Conservation (phyloP, 2,329 filamentous ascomycete genomes). For the Rhytidhysteron rufulum region DNA sequence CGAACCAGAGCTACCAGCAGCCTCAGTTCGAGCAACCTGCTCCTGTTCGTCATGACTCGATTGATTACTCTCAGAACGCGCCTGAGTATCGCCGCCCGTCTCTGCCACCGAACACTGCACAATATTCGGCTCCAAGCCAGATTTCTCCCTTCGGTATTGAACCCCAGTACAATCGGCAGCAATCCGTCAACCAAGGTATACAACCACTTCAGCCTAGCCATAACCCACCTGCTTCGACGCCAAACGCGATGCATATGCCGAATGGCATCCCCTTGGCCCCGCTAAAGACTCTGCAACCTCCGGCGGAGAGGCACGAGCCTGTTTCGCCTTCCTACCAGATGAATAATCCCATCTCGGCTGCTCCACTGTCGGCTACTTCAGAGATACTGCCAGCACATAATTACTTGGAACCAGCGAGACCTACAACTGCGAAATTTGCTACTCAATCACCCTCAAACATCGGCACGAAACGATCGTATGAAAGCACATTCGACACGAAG, state of each 20-base stretch:
- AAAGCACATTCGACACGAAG: conserved; percentile 42
- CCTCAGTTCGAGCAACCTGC: conserved; percentile 36
- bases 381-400: conserved; percentile 21
- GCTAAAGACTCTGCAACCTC: conserved; percentile 38
- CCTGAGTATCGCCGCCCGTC: conserved; percentile 40
- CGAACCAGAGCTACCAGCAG: conserved; percentile 31
- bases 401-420: conserved; percentile 18
- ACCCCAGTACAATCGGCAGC: conserved; percentile 32
- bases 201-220: conserved; percentile 33
- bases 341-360: conserved; percentile 25
- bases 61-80: conserved; percentile 35
- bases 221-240: conserved; percentile 22
- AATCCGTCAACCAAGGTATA: conserved; percentile 29
- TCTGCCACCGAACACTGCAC: conserved; percentile 29
- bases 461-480: conserved; percentile 45
- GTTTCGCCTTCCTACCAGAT: conserved; percentile 43
- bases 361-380: conserved; percentile 30
- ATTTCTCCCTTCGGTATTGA: conserved; percentile 33
- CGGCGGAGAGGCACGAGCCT: conserved; percentile 37
- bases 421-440: conserved; percentile 21
- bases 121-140: conserved; percentile 32
- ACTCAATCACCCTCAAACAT: conserved; percentile 23
- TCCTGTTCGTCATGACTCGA: conserved; percentile 34
- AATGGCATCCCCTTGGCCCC: conserved; percentile 39
- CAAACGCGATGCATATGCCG: conserved; percentile 24